A percentile compares a stretch with the other conserved stretches of the same genome.
These are phyloP conservation scores for Aristolochia fimbriata DNA, from an alignment of 164 flowering plant species.

Conservation along the genomic window DNA sequence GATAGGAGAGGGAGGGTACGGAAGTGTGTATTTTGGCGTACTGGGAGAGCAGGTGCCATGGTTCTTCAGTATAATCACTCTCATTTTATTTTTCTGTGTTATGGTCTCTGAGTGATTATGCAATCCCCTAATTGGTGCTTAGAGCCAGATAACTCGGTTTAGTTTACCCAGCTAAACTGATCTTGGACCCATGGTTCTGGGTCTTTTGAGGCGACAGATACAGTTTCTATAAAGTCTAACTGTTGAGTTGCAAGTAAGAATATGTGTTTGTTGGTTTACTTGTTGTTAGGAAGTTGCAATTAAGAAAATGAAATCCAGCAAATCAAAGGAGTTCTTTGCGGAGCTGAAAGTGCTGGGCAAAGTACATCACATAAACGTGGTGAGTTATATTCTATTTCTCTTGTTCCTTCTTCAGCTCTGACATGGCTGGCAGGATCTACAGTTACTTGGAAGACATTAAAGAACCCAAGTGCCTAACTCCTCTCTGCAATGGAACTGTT, in stretches of 20 bases:
- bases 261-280: not conserved
- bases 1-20: constrained; percentile 63
- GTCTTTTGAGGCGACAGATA: too few species aligned
- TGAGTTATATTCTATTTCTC: constrained; percentile 14
- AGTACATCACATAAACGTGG: constrained; percentile 66
- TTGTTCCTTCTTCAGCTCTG: not conserved
- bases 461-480: not conserved
- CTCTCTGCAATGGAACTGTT: not conserved
- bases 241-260: too few species aligned
- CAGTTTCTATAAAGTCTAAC: too few species aligned
- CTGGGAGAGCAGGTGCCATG: constrained; percentile 32
- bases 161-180: too few species aligned
- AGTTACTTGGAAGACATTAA: not conserved
- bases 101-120: not conserved
- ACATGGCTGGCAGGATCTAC: not conserved
- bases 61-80: not conserved
- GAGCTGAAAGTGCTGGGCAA: constrained; percentile 62
- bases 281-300: constrained; percentile 60
- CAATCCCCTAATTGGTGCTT: too few species aligned
- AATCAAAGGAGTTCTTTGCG: constrained; percentile 60
- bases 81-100: not conserved
- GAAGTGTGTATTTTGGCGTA: constrained; percentile 47
- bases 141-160: too few species aligned
- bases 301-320: constrained; percentile 61
- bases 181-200: too few species aligned